A percentile compares a stretch with the other conserved stretches of the same genome.
These are phyloP conservation scores for Amanita rimosa DNA, from an alignment of 768 basidiomycete species.

Conservation along the genomic window DNA sequence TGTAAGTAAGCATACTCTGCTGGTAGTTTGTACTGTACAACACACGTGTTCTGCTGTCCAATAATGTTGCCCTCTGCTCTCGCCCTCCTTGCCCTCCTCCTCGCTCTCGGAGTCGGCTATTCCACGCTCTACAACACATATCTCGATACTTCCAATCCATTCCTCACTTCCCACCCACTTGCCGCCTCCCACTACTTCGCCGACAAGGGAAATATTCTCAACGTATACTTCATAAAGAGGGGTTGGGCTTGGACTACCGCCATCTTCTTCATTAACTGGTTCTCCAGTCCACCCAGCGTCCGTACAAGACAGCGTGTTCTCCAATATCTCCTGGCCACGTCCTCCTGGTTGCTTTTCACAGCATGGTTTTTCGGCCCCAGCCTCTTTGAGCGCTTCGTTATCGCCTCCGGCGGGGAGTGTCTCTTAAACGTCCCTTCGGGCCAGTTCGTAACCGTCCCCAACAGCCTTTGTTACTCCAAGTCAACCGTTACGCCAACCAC, in stretches of 20 bases:
- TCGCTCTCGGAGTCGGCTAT: slow-evolving; percentile 53
- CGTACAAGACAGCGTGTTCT: slow-evolving; percentile 30
- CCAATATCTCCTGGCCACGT: slow-evolving; percentile 49
- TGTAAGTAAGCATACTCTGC: too few species aligned
- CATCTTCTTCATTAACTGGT: slow-evolving; percentile 47
- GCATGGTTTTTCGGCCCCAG: slow-evolving; percentile 86
- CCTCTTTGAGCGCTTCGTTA: slow-evolving; percentile 53
- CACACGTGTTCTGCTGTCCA: background rate
- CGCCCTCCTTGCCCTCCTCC: slow-evolving; percentile 28
- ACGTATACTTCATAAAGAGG: slow-evolving; percentile 80
- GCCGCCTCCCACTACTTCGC: slow-evolving; percentile 63
- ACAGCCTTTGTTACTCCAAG: slow-evolving; percentile 42
- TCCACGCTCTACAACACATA: slow-evolving; percentile 56
- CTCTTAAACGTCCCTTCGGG: slow-evolving; percentile 52
- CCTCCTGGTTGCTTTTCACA: slow-evolving; percentile 66
- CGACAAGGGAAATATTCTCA: slow-evolving; percentile 69
- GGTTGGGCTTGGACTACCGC: slow-evolving; percentile 87
- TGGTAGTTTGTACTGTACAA: too few species aligned
- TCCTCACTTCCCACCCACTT: slow-evolving; percentile 61
- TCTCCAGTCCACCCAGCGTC: slow-evolving; percentile 38
- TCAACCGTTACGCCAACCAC: slow-evolving; percentile 41
- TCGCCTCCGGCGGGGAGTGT: slow-evolving; percentile 68
- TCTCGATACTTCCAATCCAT: slow-evolving; percentile 77
- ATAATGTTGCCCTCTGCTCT: slow-evolving; percentile 18
- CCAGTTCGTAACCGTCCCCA: slow-evolving; percentile 39